These are phyloP conservation scores for Lomentospora prolificans DNA, from an alignment of 2,329 filamentous ascomycete species.

Conservation along the genomic window DNA sequence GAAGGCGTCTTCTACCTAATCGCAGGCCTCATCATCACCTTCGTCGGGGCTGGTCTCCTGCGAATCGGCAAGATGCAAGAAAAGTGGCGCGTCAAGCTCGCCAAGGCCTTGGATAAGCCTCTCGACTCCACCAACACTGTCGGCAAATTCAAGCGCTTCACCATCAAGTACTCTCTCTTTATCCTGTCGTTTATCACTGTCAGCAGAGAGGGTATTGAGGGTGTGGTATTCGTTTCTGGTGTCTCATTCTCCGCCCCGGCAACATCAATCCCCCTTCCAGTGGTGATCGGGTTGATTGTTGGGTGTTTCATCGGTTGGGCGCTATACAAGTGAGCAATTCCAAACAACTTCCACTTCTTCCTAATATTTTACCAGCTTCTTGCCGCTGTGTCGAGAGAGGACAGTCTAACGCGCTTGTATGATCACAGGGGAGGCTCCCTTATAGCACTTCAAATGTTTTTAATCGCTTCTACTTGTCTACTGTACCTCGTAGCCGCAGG, in stretches of 20 bases:
- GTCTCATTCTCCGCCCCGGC: slow-evolving; percentile 61
- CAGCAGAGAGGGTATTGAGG: slow-evolving; percentile 66
- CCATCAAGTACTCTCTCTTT: slow-evolving; percentile 67
- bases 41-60: slow-evolving; percentile 65
- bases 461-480: slow-evolving; percentile 68
- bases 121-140: slow-evolving; percentile 19
- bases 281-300: slow-evolving; percentile 54
- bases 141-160: slow-evolving; percentile 10
- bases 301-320: slow-evolving; percentile 55
- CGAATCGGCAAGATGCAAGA: slow-evolving; percentile 66
- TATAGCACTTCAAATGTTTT: slow-evolving; percentile 51
- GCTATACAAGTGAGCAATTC: slow-evolving; percentile 54
- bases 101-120: slow-evolving; percentile 45
- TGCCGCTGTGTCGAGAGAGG: no score
- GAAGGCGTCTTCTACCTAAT: slow-evolving; percentile 62
- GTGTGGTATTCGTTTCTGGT: slow-evolving; percentile 69
- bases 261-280: slow-evolving; percentile 58
- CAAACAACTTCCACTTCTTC: neutral
- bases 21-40: slow-evolving; percentile 59
- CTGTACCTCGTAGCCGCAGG: slow-evolving; percentile 74
- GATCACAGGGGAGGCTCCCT: slow-evolving; percentile 18
- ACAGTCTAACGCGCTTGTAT: slow-evolving; percentile 34
- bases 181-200: slow-evolving; percentile 70
- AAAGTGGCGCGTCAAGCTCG: slow-evolving; percentile 68
- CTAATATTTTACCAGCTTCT: accelerated